Base-by-base conservation (phyloP, 352 stramenopile genomes). In the Phytophthora fragariae region DNA sequence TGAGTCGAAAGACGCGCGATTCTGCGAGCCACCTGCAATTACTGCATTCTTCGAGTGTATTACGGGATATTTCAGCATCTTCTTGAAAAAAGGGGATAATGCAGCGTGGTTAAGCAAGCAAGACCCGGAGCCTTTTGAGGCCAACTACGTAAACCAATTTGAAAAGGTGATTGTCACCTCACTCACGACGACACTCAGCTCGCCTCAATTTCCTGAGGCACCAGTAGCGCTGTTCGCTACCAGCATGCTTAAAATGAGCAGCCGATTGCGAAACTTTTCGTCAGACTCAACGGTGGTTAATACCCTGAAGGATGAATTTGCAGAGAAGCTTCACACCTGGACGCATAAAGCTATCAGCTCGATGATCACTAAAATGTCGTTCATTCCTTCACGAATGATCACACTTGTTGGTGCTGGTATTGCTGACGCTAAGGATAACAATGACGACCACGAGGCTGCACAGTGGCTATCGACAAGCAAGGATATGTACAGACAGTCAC, bases 11-110 rank as follows among this genome's bases (percentile, higher is more conserved):
- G 77, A 91, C 33, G 75, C 82, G 1, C 77, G 85, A 46, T 90
- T 86, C 19, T 75, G 81, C 35, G 85, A 93, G 50, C 50, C 74
- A n/a, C 67, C 76, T 35, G 88, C 79, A 29, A 88, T 95, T 59
- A 62, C 81, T 60, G 77, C 86, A 14, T 89, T 84, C 63, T 91
- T 92, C 33, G 89, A 96, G 65, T 96, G 86, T 62, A n/a, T 92
- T 17, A 84, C 82, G 1, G 88, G 84, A 2, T 90, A 80, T 65
- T 83, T 92, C 29, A 86, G 80, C 44, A 88, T 91, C 21, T 94
- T 95, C 35, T 64, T 94, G 47, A 82, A 77, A 31, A 61, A 79
- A 9, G 68, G 76, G 11, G 61, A 35, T 21, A 90, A 80, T 56
- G 56, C 56, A 2, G 60, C 59, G 12, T 88, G 79, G 55, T 63